Percentiles rank a stretch among this genome's conserved stretches.
Evolutionary conservation across 495 filamentous ascomycete genomes (phyloP).

Genomic region (Aspergillus bertholletiae): DNA sequence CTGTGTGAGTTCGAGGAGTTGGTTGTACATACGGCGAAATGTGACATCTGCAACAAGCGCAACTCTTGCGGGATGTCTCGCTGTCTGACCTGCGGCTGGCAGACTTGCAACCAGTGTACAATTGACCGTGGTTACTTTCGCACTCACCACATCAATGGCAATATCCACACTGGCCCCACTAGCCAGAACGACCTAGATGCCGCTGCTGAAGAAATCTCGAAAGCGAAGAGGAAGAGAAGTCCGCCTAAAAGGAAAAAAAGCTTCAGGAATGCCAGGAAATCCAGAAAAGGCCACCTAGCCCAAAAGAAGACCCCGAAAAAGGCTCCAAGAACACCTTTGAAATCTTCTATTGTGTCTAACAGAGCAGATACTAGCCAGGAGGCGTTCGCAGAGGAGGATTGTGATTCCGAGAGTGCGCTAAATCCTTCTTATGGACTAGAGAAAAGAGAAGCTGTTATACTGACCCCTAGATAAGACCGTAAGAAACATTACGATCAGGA

Average conservation of each 20-base stretch:
- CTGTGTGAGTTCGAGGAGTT: conserved; percentile 26
- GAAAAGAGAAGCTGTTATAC: not conserved
- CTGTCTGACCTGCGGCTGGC: conserved; percentile 42
- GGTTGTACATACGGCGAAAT: conserved; percentile 47
- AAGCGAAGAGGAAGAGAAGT: not conserved
- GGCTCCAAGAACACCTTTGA: not conserved
- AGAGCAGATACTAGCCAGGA: not conserved
- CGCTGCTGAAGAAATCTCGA: not conserved
- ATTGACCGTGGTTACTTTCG: conserved; percentile 16
- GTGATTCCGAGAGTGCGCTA: not conserved
- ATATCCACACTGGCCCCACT: conserved; percentile 7
- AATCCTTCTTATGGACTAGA: not conserved
- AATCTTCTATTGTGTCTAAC: not conserved
- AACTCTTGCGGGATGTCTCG: conserved; percentile 42
- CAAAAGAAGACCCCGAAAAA: not conserved
- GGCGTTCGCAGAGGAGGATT: not conserved
- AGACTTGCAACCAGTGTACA: conserved; percentile 40
- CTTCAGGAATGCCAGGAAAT: not conserved
- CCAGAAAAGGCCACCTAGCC: not conserved
- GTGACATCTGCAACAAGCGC: conserved; percentile 44
- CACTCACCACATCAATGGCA: conserved; percentile 15
- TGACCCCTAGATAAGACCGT: not conserved
- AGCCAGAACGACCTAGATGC: not conserved
- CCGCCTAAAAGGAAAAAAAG: not conserved
- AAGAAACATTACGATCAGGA: not conserved